Evolutionary conservation across 2,329 filamentous ascomycete genomes (phyloP).

Genomic region (Paraphaeosphaeria sporulosa): DNA sequence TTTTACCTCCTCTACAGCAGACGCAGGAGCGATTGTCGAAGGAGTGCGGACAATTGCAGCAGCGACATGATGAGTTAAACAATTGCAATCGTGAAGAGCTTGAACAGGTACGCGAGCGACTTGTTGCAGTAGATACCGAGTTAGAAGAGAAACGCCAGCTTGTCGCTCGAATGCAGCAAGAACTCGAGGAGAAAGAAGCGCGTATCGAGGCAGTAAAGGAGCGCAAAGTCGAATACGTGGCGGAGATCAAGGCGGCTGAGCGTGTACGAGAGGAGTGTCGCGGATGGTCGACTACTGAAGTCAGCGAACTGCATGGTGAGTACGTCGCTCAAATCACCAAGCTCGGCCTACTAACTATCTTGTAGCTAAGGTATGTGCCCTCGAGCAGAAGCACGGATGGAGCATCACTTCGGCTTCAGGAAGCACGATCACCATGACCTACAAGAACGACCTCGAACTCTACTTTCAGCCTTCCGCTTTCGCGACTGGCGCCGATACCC

Average conservation of each 20-base stretch:
- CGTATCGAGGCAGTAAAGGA: conserved; percentile 69
- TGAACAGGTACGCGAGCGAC: conserved; percentile 71
- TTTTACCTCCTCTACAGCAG: conserved; percentile 70
- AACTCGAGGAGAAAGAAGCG: conserved; percentile 72
- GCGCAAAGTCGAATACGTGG: conserved; percentile 72
- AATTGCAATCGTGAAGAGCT: conserved; percentile 84
- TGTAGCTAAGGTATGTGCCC: conserved; percentile 67
- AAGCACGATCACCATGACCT: conserved; percentile 73
- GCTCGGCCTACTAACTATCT: conserved; percentile 46
- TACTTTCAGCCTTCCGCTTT: conserved; percentile 74
- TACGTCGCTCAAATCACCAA: conserved; percentile 3
- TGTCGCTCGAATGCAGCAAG: conserved; percentile 70
- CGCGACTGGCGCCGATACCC: conserved; percentile 52
- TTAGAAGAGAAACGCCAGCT: conserved; percentile 73
- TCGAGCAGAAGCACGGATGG: conserved; percentile 76
- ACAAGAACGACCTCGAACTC: conserved; percentile 74
- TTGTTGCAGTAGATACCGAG: conserved; percentile 70
- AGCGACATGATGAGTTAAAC: conserved; percentile 75
- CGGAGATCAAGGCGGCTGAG: conserved; percentile 83
- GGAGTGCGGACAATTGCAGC: conserved; percentile 73
- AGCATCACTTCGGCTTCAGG: conserved; percentile 69
- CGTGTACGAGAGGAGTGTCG: conserved; percentile 85
- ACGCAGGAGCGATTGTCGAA: conserved; percentile 67
- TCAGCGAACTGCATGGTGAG: conserved; percentile 78
- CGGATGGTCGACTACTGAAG: conserved; percentile 86